Conservation (phyloP, 768 basidiomycete genomes). For the Podaxis sp. region DNA sequence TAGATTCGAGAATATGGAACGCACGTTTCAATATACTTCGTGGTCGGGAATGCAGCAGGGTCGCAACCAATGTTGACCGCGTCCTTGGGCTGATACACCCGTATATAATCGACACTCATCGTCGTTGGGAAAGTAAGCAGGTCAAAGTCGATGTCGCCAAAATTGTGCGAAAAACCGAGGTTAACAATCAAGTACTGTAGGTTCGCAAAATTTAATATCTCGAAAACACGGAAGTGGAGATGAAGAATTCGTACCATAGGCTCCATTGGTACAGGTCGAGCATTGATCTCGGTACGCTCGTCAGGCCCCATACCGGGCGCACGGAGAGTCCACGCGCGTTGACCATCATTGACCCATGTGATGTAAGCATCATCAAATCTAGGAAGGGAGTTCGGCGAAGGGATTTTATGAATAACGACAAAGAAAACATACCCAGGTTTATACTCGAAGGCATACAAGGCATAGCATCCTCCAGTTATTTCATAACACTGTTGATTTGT, state of each 20-base stretch:
- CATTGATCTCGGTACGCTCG: slow-evolving; percentile 44
- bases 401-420: neutral
- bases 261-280: slow-evolving; percentile 59
- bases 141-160: slow-evolving; percentile 58
- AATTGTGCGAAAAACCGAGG: slow-evolving; percentile 64
- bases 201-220: neutral
- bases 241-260: slow-evolving; percentile 53
- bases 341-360: slow-evolving; percentile 63
- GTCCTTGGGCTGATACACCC: slow-evolving; percentile 61
- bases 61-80: slow-evolving; percentile 60
- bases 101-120: slow-evolving; percentile 76
- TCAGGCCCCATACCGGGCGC: slow-evolving; percentile 51
- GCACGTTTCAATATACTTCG: slow-evolving; percentile 67
- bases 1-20: slow-evolving; percentile 20
- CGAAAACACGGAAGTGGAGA: neutral
- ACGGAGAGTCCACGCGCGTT: slow-evolving; percentile 57
- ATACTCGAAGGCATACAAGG: slow-evolving; percentile 50
- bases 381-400: slow-evolving; percentile 21
- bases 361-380: slow-evolving; percentile 59
- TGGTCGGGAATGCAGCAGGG: slow-evolving; percentile 67
- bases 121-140: slow-evolving; percentile 49
- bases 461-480: slow-evolving; percentile 28
- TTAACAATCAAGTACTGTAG: slow-evolving; percentile 64
- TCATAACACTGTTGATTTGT: slow-evolving; percentile 70
- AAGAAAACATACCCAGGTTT: slow-evolving; percentile 36